phyloP scores from a whole-genome alignment of 1,284 basidiomycete species.

The Kwoniella shivajii region DNA sequence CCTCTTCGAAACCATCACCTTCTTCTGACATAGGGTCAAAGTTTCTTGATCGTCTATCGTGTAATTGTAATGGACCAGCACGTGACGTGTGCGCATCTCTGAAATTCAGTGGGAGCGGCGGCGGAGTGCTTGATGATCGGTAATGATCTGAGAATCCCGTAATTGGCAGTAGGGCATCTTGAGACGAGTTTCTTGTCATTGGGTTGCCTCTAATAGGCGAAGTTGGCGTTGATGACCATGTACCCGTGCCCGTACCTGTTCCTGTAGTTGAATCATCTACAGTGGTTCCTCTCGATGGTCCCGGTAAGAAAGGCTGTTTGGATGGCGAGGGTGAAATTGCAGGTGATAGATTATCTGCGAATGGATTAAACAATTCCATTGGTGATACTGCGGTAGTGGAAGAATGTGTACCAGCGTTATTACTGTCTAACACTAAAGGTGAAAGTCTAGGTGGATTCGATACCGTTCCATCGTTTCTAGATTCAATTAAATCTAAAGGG shows the following conservation, averaged over 20 bases:
- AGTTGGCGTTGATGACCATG: slow-evolving; percentile 8
- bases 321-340: no score
- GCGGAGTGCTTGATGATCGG: no score
- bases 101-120: no score
- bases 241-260: not conserved
- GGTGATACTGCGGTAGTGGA: slow-evolving; percentile 1
- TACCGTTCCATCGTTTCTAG: not conserved
- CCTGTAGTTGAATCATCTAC: no score
- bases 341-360: no score
- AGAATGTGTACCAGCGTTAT: not conserved
- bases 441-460: slow-evolving; percentile 3
- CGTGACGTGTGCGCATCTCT: not conserved
- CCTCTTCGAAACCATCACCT: not conserved
- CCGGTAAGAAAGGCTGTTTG: slow-evolving; percentile 7
- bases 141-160: no score
- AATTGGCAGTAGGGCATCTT: slow-evolving; percentile 31
- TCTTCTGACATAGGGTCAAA: no score
- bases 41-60: slow-evolving; percentile 30
- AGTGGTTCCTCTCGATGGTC: slow-evolving; percentile 4
- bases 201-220: slow-evolving; percentile 14
- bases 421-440: slow-evolving; percentile 1
- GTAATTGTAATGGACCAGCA: slow-evolving; percentile 31
- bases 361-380: slow-evolving; percentile 4
- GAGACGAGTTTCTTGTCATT: slow-evolving; percentile 24
- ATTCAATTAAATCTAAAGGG: slow-evolving; percentile 26